A percentile compares a stretch with the other conserved stretches of the same genome.
phyloP scores from a whole-genome alignment of 306 rosid genomes.

The Crotalaria pallida region DNA sequence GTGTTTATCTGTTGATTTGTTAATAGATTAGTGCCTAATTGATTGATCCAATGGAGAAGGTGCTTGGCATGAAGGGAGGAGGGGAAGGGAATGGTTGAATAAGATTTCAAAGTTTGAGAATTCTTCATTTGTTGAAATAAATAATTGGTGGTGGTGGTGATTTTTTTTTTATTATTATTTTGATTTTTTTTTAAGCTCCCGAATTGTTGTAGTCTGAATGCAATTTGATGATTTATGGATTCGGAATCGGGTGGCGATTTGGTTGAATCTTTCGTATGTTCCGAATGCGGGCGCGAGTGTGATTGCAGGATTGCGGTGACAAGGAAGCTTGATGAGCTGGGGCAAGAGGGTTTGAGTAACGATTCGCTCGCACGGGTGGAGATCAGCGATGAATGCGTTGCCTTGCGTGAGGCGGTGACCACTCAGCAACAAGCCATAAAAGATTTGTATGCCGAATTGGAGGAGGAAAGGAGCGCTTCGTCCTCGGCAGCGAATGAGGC shows the following conservation, averaged over 20 bases:
- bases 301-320: constrained; percentile 46
- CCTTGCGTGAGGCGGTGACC: constrained; percentile 58
- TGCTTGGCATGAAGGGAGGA: constrained; percentile 13
- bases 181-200: neutral
- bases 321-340: constrained; percentile 54
- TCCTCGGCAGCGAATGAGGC: constrained; percentile 93
- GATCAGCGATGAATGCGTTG: constrained; percentile 60
- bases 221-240: constrained; percentile 52
- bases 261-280: constrained; percentile 43
- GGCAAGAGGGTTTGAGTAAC: constrained; percentile 17
- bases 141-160: neutral
- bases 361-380: constrained; percentile 54
- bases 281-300: constrained; percentile 47
- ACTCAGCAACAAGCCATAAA: constrained; percentile 66
- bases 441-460: constrained; percentile 66
- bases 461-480: constrained; percentile 94
- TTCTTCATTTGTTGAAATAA: constrained; percentile 10
- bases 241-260: constrained; percentile 35
- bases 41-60: constrained; percentile 22
- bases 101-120: neutral
- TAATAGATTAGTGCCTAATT: constrained; percentile 30
- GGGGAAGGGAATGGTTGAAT: constrained; percentile 11
- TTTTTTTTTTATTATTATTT: neutral
- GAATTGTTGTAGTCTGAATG: constrained; percentile 7
- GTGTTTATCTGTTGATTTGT: neutral